Evolutionary conservation across 129 eudicot species (phyloP).

Genomic region (Logfia minima): DNA sequence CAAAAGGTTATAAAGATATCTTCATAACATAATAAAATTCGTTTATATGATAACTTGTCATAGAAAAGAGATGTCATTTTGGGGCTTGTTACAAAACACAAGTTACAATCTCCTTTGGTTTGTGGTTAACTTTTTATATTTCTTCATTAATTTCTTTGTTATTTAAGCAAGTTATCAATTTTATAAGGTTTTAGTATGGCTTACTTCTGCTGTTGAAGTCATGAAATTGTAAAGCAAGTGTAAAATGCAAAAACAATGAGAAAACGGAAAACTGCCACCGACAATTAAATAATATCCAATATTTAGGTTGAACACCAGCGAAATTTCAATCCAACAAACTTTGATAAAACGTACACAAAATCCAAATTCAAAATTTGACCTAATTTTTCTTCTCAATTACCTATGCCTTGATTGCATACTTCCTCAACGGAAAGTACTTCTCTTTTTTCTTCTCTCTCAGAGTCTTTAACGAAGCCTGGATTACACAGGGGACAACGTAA

Average conservation of each 20-base stretch:
- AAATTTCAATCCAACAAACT: slow-evolving; percentile 1
- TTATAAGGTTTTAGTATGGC: too few species aligned
- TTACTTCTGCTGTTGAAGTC: too few species aligned
- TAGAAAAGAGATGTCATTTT: too few species aligned
- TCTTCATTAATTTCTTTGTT: too few species aligned
- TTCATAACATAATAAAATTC: too few species aligned
- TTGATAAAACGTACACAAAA: slow-evolving; percentile 20
- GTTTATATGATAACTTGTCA: too few species aligned
- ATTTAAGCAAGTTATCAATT: too few species aligned
- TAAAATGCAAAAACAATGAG: neutral
- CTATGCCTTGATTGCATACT: slow-evolving; percentile 29
- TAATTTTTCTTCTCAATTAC: neutral
- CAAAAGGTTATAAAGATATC: too few species aligned
- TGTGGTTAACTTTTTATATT: too few species aligned
- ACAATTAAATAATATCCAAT: neutral
- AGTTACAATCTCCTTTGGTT: too few species aligned
- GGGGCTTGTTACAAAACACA: too few species aligned
- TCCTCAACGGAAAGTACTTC: slow-evolving; percentile 46
- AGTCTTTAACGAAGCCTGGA: slow-evolving; percentile 48
- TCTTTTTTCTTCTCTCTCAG: slow-evolving; percentile 52
- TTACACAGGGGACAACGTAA: neutral
- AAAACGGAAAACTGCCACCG: neutral
- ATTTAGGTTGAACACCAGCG: neutral
- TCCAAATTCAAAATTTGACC: slow-evolving; percentile 9
- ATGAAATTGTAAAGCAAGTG: neutral